These are phyloP conservation scores for Circinella umbellata DNA, from an alignment of 371 early-diverging fungal genomes.

Conservation along the genomic window DNA sequence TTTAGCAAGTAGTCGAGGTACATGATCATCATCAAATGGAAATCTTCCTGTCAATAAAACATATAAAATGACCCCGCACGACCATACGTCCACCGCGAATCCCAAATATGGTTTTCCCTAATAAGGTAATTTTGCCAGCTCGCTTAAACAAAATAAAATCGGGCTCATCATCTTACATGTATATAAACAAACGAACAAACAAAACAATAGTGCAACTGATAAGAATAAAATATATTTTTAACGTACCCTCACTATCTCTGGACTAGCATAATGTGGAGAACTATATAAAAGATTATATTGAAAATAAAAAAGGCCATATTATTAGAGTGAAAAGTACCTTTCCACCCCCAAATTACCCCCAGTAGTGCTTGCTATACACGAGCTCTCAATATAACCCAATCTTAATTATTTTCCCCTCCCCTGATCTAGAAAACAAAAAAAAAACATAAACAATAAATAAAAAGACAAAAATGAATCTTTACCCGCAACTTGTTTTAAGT, in stretches of 20 bases:
- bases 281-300: constrained; percentile 36
- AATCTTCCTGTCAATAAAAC: constrained; percentile 72
- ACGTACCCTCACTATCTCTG: constrained; percentile 95
- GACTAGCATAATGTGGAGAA: constrained; percentile 90
- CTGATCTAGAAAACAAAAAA: no score
- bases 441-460: not conserved
- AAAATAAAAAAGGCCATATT: no score
- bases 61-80: constrained; percentile 75
- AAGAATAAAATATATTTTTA: no score
- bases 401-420: not conserved
- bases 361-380: no score
- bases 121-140: constrained; percentile 81
- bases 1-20: constrained; percentile 68
- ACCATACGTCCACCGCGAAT: constrained; percentile 79
- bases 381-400: not conserved
- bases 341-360: no score
- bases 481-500: constrained; percentile 81
- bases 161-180: constrained; percentile 66
- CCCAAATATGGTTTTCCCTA: constrained; percentile 74
- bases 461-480: constrained; percentile 5
- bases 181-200: not conserved
- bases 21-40: constrained; percentile 81
- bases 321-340: no score
- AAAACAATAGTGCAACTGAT: constrained; percentile 46
- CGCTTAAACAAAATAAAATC: constrained; percentile 78